These are phyloP conservation scores for Schoenoplectus tabernaemontani DNA, from an alignment of 202 grass and related monocot species.

Conservation along the genomic window DNA sequence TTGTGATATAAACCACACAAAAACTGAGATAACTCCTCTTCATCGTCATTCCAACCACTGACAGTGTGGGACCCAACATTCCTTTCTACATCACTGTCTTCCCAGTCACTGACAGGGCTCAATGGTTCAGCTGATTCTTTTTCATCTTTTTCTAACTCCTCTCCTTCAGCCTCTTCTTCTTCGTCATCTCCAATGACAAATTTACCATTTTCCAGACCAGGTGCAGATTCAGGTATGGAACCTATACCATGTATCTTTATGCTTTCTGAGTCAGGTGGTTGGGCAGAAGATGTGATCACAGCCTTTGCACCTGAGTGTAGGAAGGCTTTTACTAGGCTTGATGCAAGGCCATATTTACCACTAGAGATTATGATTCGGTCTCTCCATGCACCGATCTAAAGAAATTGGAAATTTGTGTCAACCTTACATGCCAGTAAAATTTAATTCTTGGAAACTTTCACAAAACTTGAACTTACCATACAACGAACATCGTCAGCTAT, in stretches of 20 bases:
- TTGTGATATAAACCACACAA: slow-evolving; percentile 61
- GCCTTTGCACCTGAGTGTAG: slow-evolving; percentile 84
- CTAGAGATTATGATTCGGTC: slow-evolving; percentile 83
- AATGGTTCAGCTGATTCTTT: slow-evolving; percentile 50
- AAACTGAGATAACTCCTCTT: slow-evolving; percentile 80
- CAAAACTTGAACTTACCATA: slow-evolving; percentile 66
- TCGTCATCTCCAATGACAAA: slow-evolving; percentile 93
- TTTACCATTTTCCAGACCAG: slow-evolving; percentile 50
- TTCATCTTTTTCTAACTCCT: slow-evolving; percentile 53
- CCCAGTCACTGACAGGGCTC: slow-evolving; percentile 85
- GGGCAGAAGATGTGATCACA: slow-evolving; percentile 62
- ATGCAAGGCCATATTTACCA: slow-evolving; percentile 54
- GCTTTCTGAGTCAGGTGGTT: slow-evolving; percentile 63
- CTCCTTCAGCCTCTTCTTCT: slow-evolving; percentile 40
- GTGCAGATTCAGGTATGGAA: slow-evolving; percentile 41
- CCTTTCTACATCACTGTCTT: slow-evolving; percentile 79
- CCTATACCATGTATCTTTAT: slow-evolving; percentile 47
- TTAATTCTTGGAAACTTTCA: not conserved
- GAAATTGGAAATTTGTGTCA: slow-evolving; percentile 9
- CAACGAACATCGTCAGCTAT: slow-evolving; percentile 83
- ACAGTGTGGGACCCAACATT: slow-evolving; percentile 7
- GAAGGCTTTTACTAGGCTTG: slow-evolving; percentile 75
- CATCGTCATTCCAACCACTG: slow-evolving; percentile 41
- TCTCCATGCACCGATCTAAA: slow-evolving; percentile 89
- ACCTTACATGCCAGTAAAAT: slow-evolving; percentile 9